phyloP scores from a whole-genome alignment of 768 basidiomycete genomes.

The Kwoniella bestiolae region DNA sequence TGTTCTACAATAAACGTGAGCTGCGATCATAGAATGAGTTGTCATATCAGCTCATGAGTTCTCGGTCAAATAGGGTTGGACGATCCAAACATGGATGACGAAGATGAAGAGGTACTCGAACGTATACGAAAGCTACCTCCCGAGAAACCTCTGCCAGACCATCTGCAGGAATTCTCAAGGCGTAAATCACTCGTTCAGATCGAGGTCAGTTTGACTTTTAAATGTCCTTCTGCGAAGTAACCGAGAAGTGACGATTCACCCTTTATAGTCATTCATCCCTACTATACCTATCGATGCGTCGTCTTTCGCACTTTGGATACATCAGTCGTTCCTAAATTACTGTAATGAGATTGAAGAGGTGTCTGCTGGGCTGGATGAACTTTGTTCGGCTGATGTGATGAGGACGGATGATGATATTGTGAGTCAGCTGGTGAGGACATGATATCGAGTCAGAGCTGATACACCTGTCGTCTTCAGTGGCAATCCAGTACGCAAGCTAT shows the following conservation, averaged over 20 bases:
- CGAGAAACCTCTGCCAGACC: slow-evolving; percentile 63
- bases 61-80: slow-evolving; percentile 37
- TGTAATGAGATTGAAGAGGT: slow-evolving; percentile 74
- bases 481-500: slow-evolving; percentile 55
- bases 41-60: background rate
- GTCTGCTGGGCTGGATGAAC: slow-evolving; percentile 38
- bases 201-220: slow-evolving; percentile 63
- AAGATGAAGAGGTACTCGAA: slow-evolving; percentile 70
- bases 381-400: slow-evolving; percentile 55
- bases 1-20: slow-evolving; percentile 93
- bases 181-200: slow-evolving; percentile 74
- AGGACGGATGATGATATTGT: slow-evolving; percentile 57
- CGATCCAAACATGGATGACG: slow-evolving; percentile 62
- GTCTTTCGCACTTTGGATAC: slow-evolving; percentile 83
- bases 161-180: slow-evolving; percentile 68
- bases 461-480: slow-evolving; percentile 36
- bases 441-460: slow-evolving; percentile 18
- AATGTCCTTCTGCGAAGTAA: slow-evolving; percentile 61
- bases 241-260: background rate
- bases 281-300: slow-evolving; percentile 80
- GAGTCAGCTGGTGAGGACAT: slow-evolving; percentile 7
- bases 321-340: slow-evolving; percentile 90
- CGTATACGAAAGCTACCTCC: slow-evolving; percentile 65
- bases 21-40: slow-evolving; percentile 3
- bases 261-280: slow-evolving; percentile 37